Evolutionary conservation across 768 basidiomycete genomes (phyloP).

Genomic region (Trametes cubensis): DNA sequence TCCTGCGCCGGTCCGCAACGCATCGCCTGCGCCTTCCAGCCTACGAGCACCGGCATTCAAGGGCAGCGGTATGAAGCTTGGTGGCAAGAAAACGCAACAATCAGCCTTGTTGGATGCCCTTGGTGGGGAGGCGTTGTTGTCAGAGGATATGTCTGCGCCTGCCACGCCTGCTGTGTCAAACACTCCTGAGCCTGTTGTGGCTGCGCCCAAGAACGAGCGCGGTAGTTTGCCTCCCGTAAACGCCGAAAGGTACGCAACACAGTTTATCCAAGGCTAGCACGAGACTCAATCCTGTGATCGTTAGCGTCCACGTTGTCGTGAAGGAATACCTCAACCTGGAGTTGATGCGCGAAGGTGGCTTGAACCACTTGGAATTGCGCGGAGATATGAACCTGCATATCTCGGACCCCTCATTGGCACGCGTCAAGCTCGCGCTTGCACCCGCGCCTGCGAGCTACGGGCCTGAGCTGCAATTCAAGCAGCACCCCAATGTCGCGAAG

Average conservation of each 20-base stretch:
- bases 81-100: conserved; percentile 88
- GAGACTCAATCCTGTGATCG: not conserved
- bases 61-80: conserved; percentile 94
- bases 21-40: conserved; percentile 50
- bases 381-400: conserved; percentile 95
- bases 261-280: not conserved
- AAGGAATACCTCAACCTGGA: conserved; percentile 83
- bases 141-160: conserved; percentile 57
- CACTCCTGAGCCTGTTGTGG: conserved; percentile 45
- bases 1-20: conserved; percentile 46
- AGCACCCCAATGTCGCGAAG: conserved; percentile 93
- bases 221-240: conserved; percentile 76
- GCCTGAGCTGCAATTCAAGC: conserved; percentile 88
- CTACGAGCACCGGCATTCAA: conserved; percentile 85
- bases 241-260: conserved; percentile 62
- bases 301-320: conserved; percentile 83
- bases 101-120: conserved; percentile 86
- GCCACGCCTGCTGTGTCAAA: conserved; percentile 52
- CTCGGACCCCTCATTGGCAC: conserved; percentile 70
- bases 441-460: conserved; percentile 60
- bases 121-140: conserved; percentile 70
- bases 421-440: conserved; percentile 68
- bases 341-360: conserved; percentile 87
- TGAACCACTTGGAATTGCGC: conserved; percentile 87
- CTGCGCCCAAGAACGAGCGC: conserved; percentile 50